phyloP scores from a whole-genome alignment of 73 alveolate genomes.

The Tetrahymena borealis region DNA sequence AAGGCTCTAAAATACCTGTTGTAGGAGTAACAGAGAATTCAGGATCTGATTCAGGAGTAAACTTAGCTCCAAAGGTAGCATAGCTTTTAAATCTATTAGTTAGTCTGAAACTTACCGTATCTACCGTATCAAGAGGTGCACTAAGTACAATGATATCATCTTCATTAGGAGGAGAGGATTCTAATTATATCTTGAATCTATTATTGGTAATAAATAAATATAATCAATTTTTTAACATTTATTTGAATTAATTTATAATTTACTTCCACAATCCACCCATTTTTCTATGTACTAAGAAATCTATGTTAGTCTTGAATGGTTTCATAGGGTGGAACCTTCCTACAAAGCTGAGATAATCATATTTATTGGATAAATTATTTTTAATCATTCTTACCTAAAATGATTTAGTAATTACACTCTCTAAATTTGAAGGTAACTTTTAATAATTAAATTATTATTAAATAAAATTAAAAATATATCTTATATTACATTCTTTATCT shows the following conservation, averaged over 20 bases:
- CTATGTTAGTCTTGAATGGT: constrained; percentile 83
- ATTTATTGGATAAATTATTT: constrained; percentile 49
- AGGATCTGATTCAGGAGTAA: constrained; percentile 36
- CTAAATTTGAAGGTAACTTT: constrained; percentile 51
- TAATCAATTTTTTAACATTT: background rate
- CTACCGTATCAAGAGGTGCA: constrained; percentile 9
- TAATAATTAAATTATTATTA: background rate
- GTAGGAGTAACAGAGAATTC: constrained; percentile 35
- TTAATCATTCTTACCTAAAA: constrained; percentile 79
- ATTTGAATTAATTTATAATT: background rate
- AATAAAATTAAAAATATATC: background rate
- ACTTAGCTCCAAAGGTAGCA: constrained; percentile 36
- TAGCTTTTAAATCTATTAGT: constrained; percentile 18
- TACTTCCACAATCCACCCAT: constrained; percentile 93
- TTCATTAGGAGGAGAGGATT: constrained; percentile 22
- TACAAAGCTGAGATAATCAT: constrained; percentile 72
- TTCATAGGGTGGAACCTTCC: constrained; percentile 89
- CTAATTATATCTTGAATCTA: constrained; percentile 11
- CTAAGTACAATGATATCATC: constrained; percentile 24
- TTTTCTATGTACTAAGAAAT: constrained; percentile 77
- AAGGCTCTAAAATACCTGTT: constrained; percentile 34
- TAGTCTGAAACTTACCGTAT: constrained; percentile 20
- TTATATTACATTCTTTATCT: constrained; percentile 59
- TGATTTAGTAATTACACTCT: constrained; percentile 81
- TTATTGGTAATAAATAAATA: background rate